phyloP scores from a whole-genome alignment of 495 filamentous ascomycete species.

The Tuber aestivum region DNA sequence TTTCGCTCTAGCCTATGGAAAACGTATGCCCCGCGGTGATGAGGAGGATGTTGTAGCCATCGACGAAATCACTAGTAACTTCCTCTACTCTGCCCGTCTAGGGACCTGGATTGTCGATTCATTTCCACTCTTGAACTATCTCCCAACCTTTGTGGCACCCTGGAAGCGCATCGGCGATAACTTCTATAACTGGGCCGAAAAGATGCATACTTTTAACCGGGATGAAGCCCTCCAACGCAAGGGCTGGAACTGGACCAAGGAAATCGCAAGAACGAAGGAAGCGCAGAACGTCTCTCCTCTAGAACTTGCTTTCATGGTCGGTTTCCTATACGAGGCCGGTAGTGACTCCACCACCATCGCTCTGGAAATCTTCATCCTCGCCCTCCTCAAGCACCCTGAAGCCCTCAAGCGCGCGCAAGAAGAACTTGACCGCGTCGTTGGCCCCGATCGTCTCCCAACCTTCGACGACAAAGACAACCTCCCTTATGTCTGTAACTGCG shows the following conservation, averaged over 20 bases:
- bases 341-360: conserved; percentile 53
- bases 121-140: conserved; percentile 3
- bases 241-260: conserved; percentile 2
- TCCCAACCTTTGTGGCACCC: not conserved
- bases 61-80: not conserved
- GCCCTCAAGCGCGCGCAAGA: conserved; percentile 38
- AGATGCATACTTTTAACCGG: not conserved
- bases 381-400: conserved; percentile 40
- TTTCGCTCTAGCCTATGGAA: not conserved
- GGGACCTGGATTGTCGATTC: not conserved
- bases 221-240: not conserved
- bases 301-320: conserved; percentile 46
- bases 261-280: conserved; percentile 2
- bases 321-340: conserved; percentile 54
- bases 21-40: conserved; percentile 2
- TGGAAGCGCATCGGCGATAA: not conserved
- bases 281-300: not conserved
- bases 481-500: conserved; percentile 39
- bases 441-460: conserved; percentile 34
- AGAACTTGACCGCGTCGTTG: conserved; percentile 42
- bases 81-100: not conserved
- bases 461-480: conserved; percentile 37
- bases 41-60: not conserved
- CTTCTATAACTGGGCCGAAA: not conserved
- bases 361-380: conserved; percentile 31